Percentiles rank a stretch among this genome's conserved stretches.
Evolutionary conservation across 306 rosid genomes (phyloP).

Genomic region (Gynostemma pentaphyllum): DNA sequence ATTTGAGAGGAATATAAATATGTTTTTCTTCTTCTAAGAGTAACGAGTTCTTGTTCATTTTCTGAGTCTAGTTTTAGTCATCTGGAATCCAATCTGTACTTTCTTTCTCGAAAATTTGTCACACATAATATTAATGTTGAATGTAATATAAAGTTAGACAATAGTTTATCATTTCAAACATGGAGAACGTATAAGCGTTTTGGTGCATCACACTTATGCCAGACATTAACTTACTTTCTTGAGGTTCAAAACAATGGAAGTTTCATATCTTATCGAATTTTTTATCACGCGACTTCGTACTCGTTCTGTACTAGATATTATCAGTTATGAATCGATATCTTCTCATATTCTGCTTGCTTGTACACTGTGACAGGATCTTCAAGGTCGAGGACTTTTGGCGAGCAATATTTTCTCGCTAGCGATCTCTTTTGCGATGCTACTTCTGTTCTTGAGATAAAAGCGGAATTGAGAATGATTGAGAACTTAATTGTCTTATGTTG

Average conservation of each 20-base stretch:
- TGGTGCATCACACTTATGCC: neutral
- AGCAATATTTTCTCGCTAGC: neutral
- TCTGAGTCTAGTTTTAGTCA: too few species aligned
- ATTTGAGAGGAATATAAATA: too few species aligned
- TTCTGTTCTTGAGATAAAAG: constrained; percentile 5
- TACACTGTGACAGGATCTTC: neutral
- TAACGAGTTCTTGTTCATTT: too few species aligned
- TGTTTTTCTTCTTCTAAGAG: too few species aligned
- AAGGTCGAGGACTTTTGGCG: neutral
- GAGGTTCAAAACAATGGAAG: too few species aligned
- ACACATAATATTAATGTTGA: too few species aligned
- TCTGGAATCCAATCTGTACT: too few species aligned
- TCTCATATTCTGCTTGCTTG: neutral
- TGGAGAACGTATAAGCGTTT: too few species aligned
- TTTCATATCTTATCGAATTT: too few species aligned
- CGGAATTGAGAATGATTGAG: neutral
- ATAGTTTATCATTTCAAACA: too few species aligned
- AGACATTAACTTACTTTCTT: neutral
- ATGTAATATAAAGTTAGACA: too few species aligned
- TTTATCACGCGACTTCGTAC: neutral
- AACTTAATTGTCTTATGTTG: neutral
- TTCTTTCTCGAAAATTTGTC: too few species aligned
- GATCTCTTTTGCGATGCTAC: neutral
- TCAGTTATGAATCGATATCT: neutral
- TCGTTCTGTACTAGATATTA: neutral